These are phyloP conservation scores for Diaporthe aspalathi DNA, from an alignment of 2,329 filamentous ascomycete species.

Conservation along the genomic window DNA sequence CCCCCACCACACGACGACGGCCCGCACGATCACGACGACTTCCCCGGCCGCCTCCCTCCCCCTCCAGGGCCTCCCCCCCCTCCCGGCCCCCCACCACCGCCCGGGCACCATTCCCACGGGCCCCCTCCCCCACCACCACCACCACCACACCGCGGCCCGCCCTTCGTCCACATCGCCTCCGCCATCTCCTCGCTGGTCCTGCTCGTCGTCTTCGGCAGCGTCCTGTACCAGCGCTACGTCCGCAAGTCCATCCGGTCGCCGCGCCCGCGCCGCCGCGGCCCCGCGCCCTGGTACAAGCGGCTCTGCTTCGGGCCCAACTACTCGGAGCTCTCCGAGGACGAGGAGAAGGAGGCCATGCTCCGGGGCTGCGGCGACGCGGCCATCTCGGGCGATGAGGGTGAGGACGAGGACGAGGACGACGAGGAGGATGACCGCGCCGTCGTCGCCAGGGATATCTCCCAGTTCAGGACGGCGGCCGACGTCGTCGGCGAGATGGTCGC, in stretches of 20 bases:
- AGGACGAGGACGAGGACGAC: slow-evolving; percentile 39
- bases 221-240: slow-evolving; percentile 45
- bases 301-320: slow-evolving; percentile 38
- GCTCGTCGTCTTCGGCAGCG: slow-evolving; percentile 44
- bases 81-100: not conserved
- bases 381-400: slow-evolving; percentile 34
- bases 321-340: slow-evolving; percentile 43
- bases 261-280: slow-evolving; percentile 32
- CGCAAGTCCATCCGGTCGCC: slow-evolving; percentile 31
- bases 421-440: slow-evolving; percentile 47
- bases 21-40: slow-evolving; percentile 34
- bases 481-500: slow-evolving; percentile 60
- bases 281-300: slow-evolving; percentile 37
- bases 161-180: slow-evolving; percentile 34
- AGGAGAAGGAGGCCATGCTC: slow-evolving; percentile 53
- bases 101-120: not conserved
- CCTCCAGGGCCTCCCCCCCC: slow-evolving; percentile 25
- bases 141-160: not conserved
- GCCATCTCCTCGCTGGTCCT: slow-evolving; percentile 42
- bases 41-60: not conserved
- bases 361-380: slow-evolving; percentile 36
- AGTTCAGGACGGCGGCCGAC: slow-evolving; percentile 58
- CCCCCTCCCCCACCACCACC: too few relatives aligned
- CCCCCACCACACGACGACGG: slow-evolving; percentile 16
- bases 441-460: slow-evolving; percentile 62